phyloP scores from a whole-genome alignment of 2,329 filamentous ascomycete genomes.

The Penicillium sp. region DNA sequence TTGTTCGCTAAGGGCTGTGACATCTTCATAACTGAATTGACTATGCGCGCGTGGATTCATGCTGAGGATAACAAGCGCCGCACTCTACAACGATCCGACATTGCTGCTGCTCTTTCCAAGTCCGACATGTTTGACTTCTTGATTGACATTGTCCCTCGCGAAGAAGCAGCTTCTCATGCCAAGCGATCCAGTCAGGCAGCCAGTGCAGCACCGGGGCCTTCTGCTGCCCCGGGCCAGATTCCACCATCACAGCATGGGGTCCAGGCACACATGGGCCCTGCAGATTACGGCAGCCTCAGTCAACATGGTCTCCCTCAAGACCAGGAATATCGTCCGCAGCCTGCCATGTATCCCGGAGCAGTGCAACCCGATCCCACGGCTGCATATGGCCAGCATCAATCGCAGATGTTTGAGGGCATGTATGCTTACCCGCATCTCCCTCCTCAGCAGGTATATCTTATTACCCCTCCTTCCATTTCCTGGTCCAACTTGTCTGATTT shows the following conservation, averaged over 20 bases:
- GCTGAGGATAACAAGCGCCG: constrained; percentile 98
- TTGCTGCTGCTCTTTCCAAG: constrained; percentile 91
- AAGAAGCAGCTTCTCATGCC: constrained; percentile 82
- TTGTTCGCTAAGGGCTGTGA: constrained; percentile 98
- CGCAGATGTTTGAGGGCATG: constrained; percentile 80
- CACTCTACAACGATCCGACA: constrained; percentile 92
- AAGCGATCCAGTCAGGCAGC: constrained; percentile 63
- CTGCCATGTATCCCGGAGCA: constrained; percentile 76
- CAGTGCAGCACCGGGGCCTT: constrained; percentile 51
- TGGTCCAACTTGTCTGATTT: too few relatives aligned
- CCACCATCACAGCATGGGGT: constrained; percentile 47
- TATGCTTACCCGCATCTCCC: constrained; percentile 78
- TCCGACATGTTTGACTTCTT: constrained; percentile 99
- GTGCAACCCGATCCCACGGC: constrained; percentile 70
- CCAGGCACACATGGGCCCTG: constrained; percentile 58
- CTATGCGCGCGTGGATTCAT: constrained; percentile 99
- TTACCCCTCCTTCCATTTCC: too few relatives aligned
- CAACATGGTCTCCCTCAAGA: constrained; percentile 65
- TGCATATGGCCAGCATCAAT: constrained; percentile 72
- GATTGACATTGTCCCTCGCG: constrained; percentile 95
- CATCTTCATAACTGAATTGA: constrained; percentile 98
- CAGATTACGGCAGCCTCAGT: constrained; percentile 57
- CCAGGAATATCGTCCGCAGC: constrained; percentile 75
- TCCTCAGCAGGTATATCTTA: constrained; percentile 69
- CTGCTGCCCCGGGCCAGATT: constrained; percentile 39